Percentiles rank a stretch among this genome's conserved stretches.
Evolutionary conservation across 1,139 yeast species (phyloP).

Genomic region (Saccharomycopsis crataegensis): DNA sequence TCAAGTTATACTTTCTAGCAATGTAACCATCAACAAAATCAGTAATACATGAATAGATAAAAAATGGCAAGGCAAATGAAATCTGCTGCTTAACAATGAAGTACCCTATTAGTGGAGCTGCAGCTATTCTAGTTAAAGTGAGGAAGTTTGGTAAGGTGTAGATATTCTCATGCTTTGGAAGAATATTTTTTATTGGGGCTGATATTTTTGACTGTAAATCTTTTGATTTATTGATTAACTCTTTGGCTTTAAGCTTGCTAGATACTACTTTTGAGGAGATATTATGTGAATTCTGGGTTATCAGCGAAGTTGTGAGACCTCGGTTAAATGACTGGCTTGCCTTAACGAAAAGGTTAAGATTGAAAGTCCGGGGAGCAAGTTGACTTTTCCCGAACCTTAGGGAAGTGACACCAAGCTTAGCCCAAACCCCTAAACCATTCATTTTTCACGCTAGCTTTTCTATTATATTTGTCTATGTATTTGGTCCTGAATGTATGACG

Average conservation of each 20-base stretch:
- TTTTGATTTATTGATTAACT: slow-evolving; percentile 15
- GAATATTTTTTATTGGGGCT: slow-evolving; percentile 21
- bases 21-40: slow-evolving; percentile 89
- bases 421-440: too few species aligned
- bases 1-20: slow-evolving; percentile 72
- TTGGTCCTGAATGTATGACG: too few species aligned
- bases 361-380: too few species aligned
- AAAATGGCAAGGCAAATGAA: slow-evolving; percentile 58
- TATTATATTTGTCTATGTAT: too few species aligned
- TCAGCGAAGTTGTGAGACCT: too few species aligned
- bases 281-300: too few species aligned
- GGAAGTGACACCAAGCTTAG: too few species aligned
- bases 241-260: not conserved
- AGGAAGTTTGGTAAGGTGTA: slow-evolving; percentile 81
- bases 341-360: too few species aligned
- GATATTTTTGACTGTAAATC: slow-evolving; percentile 25
- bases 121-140: slow-evolving; percentile 66
- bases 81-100: slow-evolving; percentile 57
- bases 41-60: slow-evolving; percentile 80
- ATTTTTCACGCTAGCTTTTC: too few species aligned
- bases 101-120: slow-evolving; percentile 83
- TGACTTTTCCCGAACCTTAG: too few species aligned
- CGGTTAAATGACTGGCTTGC: too few species aligned
- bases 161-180: slow-evolving; percentile 48
- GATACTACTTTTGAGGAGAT: too few species aligned